Evolutionary conservation across 129 eudicot species (phyloP).

Genomic region (Saposhnikovia divaricata): DNA sequence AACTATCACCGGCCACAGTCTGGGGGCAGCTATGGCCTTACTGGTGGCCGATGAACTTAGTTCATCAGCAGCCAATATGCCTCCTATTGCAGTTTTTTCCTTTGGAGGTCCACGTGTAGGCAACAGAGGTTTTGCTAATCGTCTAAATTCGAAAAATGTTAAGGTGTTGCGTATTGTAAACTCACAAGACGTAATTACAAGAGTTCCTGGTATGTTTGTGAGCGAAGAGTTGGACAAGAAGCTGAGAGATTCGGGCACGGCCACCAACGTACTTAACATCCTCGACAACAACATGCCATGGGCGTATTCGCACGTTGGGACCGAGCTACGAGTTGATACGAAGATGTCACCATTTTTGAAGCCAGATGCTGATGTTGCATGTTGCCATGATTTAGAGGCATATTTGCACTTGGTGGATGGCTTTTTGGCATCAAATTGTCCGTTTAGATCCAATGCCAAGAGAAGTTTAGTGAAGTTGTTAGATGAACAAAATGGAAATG

Average conservation of each 20-base stretch:
- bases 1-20: slow-evolving; percentile 16
- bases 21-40: slow-evolving; percentile 13
- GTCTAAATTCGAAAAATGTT: not conserved
- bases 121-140: slow-evolving; percentile 10
- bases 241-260: not conserved
- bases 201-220: slow-evolving; percentile 16
- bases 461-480: slow-evolving; percentile 65
- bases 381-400: slow-evolving; percentile 18
- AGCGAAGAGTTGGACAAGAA: not conserved
- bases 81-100: slow-evolving; percentile 13
- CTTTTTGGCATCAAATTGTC: slow-evolving; percentile 15
- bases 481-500: slow-evolving; percentile 66
- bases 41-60: slow-evolving; percentile 10
- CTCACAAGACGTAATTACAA: slow-evolving; percentile 17
- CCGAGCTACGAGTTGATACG: slow-evolving; percentile 25
- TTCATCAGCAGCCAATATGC: not conserved
- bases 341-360: slow-evolving; percentile 67
- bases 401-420: slow-evolving; percentile 18
- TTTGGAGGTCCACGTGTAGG: slow-evolving; percentile 21
- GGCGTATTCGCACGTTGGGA: slow-evolving; percentile 20
- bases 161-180: slow-evolving; percentile 16
- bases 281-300: slow-evolving; percentile 24
- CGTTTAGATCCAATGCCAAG: slow-evolving; percentile 46
- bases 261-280: not conserved
- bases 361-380: slow-evolving; percentile 9